These are phyloP conservation scores for Penicillium arizonense DNA, from an alignment of 495 filamentous ascomycete genomes.

Conservation along the genomic window DNA sequence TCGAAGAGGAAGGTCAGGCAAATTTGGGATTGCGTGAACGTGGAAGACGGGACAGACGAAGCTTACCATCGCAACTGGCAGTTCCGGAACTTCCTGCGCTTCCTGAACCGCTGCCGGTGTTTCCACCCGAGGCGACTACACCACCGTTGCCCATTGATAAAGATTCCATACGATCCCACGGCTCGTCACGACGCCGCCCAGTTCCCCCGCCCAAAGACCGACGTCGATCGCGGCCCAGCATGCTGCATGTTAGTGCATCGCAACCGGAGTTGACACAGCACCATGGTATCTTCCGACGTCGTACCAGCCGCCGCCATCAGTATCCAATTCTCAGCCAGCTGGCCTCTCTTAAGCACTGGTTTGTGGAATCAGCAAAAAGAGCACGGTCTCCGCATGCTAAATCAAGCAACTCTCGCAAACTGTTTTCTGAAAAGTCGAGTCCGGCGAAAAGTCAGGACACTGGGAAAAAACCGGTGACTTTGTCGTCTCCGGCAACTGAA, in stretches of 20 bases:
- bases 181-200: conserved; percentile 70
- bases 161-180: conserved; percentile 67
- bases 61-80: conserved; percentile 48
- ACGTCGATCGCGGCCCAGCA: conserved; percentile 69
- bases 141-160: conserved; percentile 73
- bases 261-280: conserved; percentile 61
- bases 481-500: conserved; percentile 20
- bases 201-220: conserved; percentile 83
- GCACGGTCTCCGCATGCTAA: conserved; percentile 61
- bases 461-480: conserved; percentile 25
- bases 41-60: conserved; percentile 57
- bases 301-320: conserved; percentile 57
- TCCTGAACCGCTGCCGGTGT: conserved; percentile 53
- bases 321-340: conserved; percentile 74
- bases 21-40: conserved; percentile 36
- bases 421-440: conserved; percentile 41
- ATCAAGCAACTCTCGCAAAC: conserved; percentile 35
- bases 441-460: conserved; percentile 41
- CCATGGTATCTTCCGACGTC: conserved; percentile 54
- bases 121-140: conserved; percentile 39
- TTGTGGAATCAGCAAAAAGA: conserved; percentile 73
- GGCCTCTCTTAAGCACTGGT: conserved; percentile 85
- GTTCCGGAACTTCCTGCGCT: conserved; percentile 70
- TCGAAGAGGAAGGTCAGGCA: conserved; percentile 66
- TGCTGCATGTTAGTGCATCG: conserved; percentile 74